Evolutionary conservation across 2,329 filamentous ascomycete species (phyloP).

Genomic region (Colletotrichum musae): DNA sequence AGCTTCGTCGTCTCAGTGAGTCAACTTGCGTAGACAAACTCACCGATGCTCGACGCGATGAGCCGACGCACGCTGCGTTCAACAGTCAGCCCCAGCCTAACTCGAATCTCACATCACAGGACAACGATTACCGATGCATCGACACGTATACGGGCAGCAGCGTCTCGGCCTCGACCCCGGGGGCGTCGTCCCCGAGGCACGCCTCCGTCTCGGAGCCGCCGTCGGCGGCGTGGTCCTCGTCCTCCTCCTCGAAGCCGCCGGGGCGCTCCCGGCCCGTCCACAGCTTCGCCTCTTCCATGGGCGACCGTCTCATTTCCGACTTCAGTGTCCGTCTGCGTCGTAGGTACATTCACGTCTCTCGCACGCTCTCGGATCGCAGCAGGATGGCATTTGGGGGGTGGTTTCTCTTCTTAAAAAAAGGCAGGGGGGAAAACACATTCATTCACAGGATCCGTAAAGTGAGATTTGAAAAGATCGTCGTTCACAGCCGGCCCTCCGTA

Average conservation of each 20-base stretch:
- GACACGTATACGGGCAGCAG: slow-evolving; percentile 32
- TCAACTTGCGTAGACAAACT: not conserved
- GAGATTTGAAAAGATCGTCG: not conserved
- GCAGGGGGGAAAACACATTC: not conserved
- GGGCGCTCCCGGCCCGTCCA: slow-evolving; percentile 27
- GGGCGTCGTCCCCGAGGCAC: slow-evolving; percentile 26
- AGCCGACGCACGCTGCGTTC: slow-evolving; percentile 31
- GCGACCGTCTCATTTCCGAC: slow-evolving; percentile 27
- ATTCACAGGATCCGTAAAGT: too few relatives aligned
- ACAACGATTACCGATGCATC: slow-evolving; percentile 33
- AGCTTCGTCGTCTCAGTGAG: not conserved
- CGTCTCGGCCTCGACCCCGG: not conserved
- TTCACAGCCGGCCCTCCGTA: slow-evolving; percentile 8
- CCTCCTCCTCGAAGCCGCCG: slow-evolving; percentile 6
- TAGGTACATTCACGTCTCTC: slow-evolving; percentile 37
- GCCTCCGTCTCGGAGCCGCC: slow-evolving; percentile 39
- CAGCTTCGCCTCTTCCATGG: slow-evolving; percentile 32
- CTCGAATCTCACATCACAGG: not conserved
- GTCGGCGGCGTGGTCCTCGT: slow-evolving; percentile 22
- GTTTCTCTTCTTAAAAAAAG: not conserved
- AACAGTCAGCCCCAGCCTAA: slow-evolving; percentile 1
- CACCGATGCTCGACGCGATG: slow-evolving; percentile 37
- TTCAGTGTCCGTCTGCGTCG: slow-evolving; percentile 33
- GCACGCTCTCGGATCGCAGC: not conserved
- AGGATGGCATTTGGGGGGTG: not conserved